Evolutionary conservation across 164 flowering plant genomes (phyloP).

Genomic region (Umbellularia californica): DNA sequence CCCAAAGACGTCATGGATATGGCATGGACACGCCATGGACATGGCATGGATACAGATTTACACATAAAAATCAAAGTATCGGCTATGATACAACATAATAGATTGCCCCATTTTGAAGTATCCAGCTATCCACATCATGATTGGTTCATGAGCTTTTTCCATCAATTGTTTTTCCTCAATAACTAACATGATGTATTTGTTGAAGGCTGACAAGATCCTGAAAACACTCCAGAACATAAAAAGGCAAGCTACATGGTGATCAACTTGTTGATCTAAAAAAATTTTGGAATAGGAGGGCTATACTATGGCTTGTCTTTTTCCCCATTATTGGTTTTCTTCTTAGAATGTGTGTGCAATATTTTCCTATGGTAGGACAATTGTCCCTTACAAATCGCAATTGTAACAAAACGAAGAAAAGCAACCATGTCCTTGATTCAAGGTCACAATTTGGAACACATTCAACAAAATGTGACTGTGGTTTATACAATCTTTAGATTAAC

Average conservation of each 20-base stretch:
- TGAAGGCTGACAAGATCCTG: neutral
- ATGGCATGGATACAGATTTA: too few relatives aligned
- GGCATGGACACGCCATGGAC: too few relatives aligned
- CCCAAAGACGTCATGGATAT: too few relatives aligned
- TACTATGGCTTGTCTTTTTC: neutral
- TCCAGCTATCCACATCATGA: too few relatives aligned
- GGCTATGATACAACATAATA: too few relatives aligned
- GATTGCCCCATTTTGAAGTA: too few relatives aligned
- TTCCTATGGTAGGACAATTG: neutral
- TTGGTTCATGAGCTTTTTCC: too few relatives aligned
- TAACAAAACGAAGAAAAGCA: neutral
- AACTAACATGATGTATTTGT: neutral
- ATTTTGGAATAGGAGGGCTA: neutral
- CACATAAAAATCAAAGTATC: too few relatives aligned
- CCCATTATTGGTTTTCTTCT: neutral
- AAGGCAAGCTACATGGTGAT: neutral
- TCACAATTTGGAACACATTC: neutral
- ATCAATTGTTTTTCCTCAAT: neutral
- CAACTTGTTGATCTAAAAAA: neutral
- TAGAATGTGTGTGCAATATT: neutral
- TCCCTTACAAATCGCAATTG: neutral
- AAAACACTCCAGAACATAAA: neutral
- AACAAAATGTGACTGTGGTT: neutral
- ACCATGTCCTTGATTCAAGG: neutral
- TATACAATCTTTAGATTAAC: neutral